Conservation (phyloP, 176 grass and related monocot genomes). For the Carex scoparia region DNA sequence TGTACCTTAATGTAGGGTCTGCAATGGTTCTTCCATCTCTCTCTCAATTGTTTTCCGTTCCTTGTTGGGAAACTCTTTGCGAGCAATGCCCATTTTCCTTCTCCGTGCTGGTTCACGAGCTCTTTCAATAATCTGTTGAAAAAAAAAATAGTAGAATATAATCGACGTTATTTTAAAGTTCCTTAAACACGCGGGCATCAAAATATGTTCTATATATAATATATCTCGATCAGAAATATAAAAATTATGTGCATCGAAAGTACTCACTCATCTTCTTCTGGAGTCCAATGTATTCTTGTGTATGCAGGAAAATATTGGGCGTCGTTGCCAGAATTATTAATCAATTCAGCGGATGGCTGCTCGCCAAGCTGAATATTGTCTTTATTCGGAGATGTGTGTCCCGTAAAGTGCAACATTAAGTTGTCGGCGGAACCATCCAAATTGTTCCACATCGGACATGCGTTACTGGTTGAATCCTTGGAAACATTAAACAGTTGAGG, state of each 20-base stretch:
- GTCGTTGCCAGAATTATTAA: neutral
- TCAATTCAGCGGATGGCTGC: neutral
- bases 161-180: neutral
- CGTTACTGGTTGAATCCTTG: neutral
- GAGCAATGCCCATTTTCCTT: conserved; percentile 37
- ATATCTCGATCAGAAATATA: neutral
- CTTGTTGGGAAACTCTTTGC: conserved; percentile 23
- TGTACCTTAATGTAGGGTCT: conserved; percentile 45
- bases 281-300: neutral
- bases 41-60: conserved; percentile 42
- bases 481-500: neutral
- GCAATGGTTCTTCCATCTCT: conserved; percentile 44
- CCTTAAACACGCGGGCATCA: neutral
- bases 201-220: neutral
- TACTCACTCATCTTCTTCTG: neutral
- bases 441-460: neutral
- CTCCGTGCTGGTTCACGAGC: conserved; percentile 24
- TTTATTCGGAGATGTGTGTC: neutral
- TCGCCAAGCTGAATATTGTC: neutral
- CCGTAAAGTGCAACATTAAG: neutral
- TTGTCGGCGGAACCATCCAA: neutral
- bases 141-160: neutral
- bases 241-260: neutral
- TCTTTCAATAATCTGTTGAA: conserved; percentile 9
- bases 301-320: neutral